Percentiles rank a stretch among this genome's conserved stretches.
These are phyloP conservation scores for Malus fusca DNA, from an alignment of 306 rosid species.

Conservation along the genomic window DNA sequence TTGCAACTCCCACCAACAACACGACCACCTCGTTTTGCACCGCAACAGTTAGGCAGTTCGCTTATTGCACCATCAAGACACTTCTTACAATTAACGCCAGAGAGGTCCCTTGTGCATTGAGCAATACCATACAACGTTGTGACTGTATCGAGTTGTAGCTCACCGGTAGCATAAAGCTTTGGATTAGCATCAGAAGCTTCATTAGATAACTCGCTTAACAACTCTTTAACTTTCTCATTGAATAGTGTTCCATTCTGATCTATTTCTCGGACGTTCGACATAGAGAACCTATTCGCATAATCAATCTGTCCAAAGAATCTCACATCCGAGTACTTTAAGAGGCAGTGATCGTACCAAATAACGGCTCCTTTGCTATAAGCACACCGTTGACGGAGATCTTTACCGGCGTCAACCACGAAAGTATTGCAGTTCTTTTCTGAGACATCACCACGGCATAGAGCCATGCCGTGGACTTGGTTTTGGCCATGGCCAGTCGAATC, in stretches of 20 bases:
- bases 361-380: conserved; percentile 25
- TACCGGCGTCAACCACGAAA: conserved; percentile 13
- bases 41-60: too few species aligned
- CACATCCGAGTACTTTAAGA: conserved; percentile 26
- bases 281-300: conserved; percentile 12
- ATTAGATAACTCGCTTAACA: conserved; percentile 8
- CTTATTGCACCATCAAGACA: too few species aligned
- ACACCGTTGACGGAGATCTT: conserved; percentile 18
- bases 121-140: conserved; percentile 29
- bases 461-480: conserved; percentile 22
- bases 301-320: conserved; percentile 29
- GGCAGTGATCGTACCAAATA: conserved; percentile 32
- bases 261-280: conserved; percentile 18
- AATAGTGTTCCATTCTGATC: conserved; percentile 5
- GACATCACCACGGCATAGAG: conserved; percentile 33
- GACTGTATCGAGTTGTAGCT: not conserved
- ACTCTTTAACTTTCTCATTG: conserved; percentile 11
- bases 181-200: not conserved
- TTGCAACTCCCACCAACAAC: too few species aligned
- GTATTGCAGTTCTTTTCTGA: conserved; percentile 12
- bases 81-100: too few species aligned
- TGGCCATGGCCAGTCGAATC: conserved; percentile 6
- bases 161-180: conserved; percentile 17
- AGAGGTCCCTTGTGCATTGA: conserved; percentile 30
- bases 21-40: too few species aligned